Evolutionary conservation across 352 stramenopile genomes (phyloP), one percentile per base, ranked within the genome.

Genomic region (Phytophthora fragariae): DNA sequence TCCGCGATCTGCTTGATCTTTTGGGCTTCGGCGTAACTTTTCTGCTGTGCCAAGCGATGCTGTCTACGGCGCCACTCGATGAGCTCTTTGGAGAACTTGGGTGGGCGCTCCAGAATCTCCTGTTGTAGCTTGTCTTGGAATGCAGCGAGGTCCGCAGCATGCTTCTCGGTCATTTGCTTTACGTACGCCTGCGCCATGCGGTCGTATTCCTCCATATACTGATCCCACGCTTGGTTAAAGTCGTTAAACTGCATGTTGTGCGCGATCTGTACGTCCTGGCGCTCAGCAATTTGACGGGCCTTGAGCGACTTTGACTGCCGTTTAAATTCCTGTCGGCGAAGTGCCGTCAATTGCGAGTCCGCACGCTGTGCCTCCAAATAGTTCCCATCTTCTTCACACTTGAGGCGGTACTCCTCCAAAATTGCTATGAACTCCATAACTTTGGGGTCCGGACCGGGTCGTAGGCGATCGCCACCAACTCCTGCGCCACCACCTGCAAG

Each of bases 171-270:
- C 91, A 99, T 98, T 74, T 98, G 92, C 76, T 97, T 88, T 21
- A 98, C 96, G 76, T 98, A 98, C 57, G 95, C 85, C 62, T 97
- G 84, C 12, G 95, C 93, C 92, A 98, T 98, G 58, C 85, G 83
- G 81, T 99, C 95, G 73, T 98, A 99, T 61, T 98, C 95, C 62
- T 98, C 85, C 76, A 99, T 89, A 77, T 98, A 99, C 75, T 97
- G 88, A 73, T 98, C 96, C 97, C 96, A 99, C 12, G 91, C 90
- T 19, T 81, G 75, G 65, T 98, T 98, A 73, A 98, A 98, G 67
- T 98, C 93, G 52, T 91, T 86, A 68, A 97, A 98, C 80, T 98
- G 95, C 90, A 98, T 98, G 74, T 98, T 98, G 74, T 98, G 94
- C 6, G 92, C 93, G 53, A 98, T 96, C 74, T 98, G 93, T n/a